Evolutionary conservation across 441 rosid species (phyloP).

Genomic region (Adansonia grandidieri): DNA sequence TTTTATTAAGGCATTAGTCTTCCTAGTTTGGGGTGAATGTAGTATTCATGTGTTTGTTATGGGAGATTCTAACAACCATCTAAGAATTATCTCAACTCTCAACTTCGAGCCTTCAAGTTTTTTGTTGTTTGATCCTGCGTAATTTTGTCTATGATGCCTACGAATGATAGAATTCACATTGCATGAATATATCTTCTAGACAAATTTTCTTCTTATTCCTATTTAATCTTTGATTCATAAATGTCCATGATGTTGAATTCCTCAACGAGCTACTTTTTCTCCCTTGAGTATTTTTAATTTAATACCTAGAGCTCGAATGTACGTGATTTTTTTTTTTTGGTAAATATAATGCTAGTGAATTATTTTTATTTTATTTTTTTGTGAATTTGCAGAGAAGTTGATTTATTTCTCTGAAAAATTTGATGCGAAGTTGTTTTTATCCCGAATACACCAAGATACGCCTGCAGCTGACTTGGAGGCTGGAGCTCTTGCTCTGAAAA

Average conservation of each 20-base stretch:
- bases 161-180: background rate
- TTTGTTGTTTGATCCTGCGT: background rate
- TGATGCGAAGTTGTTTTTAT: conserved; percentile 88
- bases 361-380: background rate
- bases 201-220: background rate
- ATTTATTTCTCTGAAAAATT: conserved; percentile 87
- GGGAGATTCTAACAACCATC: background rate
- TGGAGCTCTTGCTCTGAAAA: conserved; percentile 92
- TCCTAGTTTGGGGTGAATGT: background rate
- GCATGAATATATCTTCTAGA: background rate
- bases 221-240: background rate
- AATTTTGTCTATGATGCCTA: background rate
- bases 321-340: background rate
- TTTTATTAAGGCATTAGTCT: background rate
- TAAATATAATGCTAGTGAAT: conserved; percentile 13
- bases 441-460: conserved; percentile 85
- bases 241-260: conserved; percentile 6
- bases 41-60: background rate
- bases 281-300: background rate
- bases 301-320: background rate
- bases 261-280: background rate
- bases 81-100: background rate
- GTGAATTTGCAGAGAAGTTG: conserved; percentile 79
- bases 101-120: background rate
- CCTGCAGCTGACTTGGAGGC: conserved; percentile 84